Evolutionary conservation across 2,329 filamentous ascomycete genomes (phyloP), one percentile per base, ranked within the genome.

Genomic region (Colletotrichum sp.): DNA sequence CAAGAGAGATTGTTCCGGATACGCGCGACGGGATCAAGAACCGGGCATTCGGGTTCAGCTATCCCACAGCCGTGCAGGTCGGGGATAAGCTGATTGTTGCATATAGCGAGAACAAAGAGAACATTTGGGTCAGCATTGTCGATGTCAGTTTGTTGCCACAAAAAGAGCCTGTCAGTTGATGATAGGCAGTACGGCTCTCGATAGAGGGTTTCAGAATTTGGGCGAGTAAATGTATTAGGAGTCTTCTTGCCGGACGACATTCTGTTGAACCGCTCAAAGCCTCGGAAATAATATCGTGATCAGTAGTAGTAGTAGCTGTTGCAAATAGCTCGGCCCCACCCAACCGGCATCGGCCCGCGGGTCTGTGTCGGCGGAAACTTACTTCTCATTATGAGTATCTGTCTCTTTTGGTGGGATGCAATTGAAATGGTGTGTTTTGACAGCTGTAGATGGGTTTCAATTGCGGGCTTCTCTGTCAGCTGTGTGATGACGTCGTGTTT

Each of bases 51-150:
- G 79, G 79, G 3, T 80, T 80, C 48, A 78, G 76, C 48, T 80
- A 80, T 36, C 79, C 79, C 5, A 77, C 78, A 5, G 79, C 78
- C 6, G 69, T 80, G 22, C 76, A 79, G 18, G 77, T 80, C 12
- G 77, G 75, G 5, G 75, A 77, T 22, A 79, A 76, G 30, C 52
- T 80, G 62, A 27, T 80, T 7, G 74, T 79, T 1, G 74, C 78
- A 13, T 80, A 80, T 55, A 79, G 79, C 34, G 79, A 80, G 76
- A 80, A 80, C 25, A 80, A 80, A 75, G 78, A 80, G 48, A 80
- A 80, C 32, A 79, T 80, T 12, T 80, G 79, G 79, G 79, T 80
- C 8, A 80, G 79, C 30, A 30, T 80, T 4, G 70, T 80, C 2
- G 72, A 79, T 22, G 55, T 79, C 15, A 55, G 34, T 30, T 68